phyloP scores from a whole-genome alignment of 1,284 basidiomycete species.

The Ganoderma lingzhi region DNA sequence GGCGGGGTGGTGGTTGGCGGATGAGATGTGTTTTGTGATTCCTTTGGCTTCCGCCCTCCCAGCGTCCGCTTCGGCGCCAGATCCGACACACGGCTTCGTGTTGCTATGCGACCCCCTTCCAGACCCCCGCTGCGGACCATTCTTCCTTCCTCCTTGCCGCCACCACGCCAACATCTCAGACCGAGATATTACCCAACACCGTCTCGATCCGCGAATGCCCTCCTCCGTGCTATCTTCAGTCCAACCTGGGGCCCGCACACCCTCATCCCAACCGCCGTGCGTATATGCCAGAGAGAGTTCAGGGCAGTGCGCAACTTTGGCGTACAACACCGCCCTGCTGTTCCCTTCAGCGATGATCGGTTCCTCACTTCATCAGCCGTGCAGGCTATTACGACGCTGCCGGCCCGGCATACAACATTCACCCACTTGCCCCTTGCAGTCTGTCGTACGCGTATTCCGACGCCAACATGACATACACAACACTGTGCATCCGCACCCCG shows the following conservation, averaged over 20 bases:
- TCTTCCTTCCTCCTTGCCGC: background rate
- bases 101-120: constrained; percentile 16
- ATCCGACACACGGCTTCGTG: constrained; percentile 10
- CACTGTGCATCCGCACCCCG: constrained; percentile 13
- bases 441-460: background rate
- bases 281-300: constrained; percentile 1
- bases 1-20: constrained; percentile 27
- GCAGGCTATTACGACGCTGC: background rate
- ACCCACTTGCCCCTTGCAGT: background rate
- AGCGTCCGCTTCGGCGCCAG: constrained; percentile 10
- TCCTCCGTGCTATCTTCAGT: background rate
- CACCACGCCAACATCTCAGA: background rate
- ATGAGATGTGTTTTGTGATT: constrained; percentile 31
- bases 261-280: background rate
- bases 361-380: constrained; percentile 17
- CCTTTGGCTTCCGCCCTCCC: background rate
- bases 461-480: background rate
- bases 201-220: background rate
- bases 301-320: background rate
- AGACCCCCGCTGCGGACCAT: background rate
- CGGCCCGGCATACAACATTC: background rate
- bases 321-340: background rate
- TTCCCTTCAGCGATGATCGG: constrained; percentile 22
- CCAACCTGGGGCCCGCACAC: background rate
- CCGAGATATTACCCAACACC: background rate